Base-by-base conservation (phyloP, 305 asterid species). In the Fraxinus paxiana region DNA sequence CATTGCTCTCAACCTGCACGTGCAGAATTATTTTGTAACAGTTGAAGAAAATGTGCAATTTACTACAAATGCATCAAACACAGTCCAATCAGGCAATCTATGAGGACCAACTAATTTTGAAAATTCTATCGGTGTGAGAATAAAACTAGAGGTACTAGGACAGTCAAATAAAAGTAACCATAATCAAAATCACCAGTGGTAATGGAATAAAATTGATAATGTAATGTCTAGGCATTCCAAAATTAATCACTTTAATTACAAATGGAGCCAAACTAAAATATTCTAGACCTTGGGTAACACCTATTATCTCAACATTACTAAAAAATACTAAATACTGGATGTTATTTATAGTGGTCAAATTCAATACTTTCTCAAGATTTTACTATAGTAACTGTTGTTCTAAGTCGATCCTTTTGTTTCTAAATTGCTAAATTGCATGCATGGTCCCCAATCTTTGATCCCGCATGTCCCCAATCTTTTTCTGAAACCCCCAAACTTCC, bases 1-100 rank as follows among this genome's bases (percentile, higher is more conserved):
- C 91, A 81, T 88, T 88, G 81, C 90, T 88, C 82, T 88, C 91
- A 65, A 80, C 79, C 91, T 88, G 33, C 84, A 51, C 63, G 6
- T 51, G 65, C 65, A 17, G 12, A 54, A 54, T 17, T 54, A 17
- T 17, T 54, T 54, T 54, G 26, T 17, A 54, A 54, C 18, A n/a
- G 65, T 54, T 54, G 65, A 17, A 51, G 63, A 17, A 54, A 17
- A 51, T 51, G 61, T 51, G 61, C 22, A 51, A n/a, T 51, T 51
- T 51, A 51, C 61, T 4, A 51, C 8, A 51, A 51, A n/a, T 54
- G 65, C 65, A 54, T 54, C 65, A 54, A 17, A 54, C 65, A 54
- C 12, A 54, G 10, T 54, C 65, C 26, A 54, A 17, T 17, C 26
- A 54, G 26, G 65, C 26, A 54, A 54, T 54, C 65, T 1, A 17